A percentile compares a stretch with the other conserved stretches of the same genome.
These are phyloP conservation scores for Exophiala sp. DNA, from an alignment of 2,329 filamentous ascomycete species.

Conservation along the genomic window DNA sequence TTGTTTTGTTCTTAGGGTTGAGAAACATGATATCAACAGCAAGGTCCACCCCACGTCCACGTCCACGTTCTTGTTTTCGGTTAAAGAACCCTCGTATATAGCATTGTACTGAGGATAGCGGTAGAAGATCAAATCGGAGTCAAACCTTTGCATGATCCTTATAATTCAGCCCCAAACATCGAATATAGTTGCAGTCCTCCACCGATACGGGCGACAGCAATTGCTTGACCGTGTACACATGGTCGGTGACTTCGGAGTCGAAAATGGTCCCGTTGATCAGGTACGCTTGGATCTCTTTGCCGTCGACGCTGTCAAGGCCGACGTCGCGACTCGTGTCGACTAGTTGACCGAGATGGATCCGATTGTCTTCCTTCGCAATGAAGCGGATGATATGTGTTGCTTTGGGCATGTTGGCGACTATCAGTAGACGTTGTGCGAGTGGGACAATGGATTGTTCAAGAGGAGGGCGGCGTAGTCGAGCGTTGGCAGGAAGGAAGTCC, in stretches of 20 bases:
- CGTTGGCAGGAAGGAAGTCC: too few species aligned
- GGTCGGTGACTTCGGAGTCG: slow-evolving; percentile 34
- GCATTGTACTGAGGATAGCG: too few species aligned
- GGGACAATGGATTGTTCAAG: too few species aligned
- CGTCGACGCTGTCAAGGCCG: slow-evolving; percentile 33
- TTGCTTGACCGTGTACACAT: slow-evolving; percentile 27
- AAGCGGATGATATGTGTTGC: slow-evolving; percentile 42
- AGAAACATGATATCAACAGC: too few species aligned
- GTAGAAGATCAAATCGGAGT: too few species aligned
- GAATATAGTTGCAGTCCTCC: slow-evolving; percentile 33
- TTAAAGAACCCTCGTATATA: too few species aligned
- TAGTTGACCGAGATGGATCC: slow-evolving; percentile 39
- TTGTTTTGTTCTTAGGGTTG: too few species aligned
- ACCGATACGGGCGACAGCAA: slow-evolving; percentile 28
- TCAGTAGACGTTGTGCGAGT: too few species aligned
- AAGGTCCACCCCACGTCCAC: too few species aligned
- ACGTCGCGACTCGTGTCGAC: slow-evolving; percentile 35
- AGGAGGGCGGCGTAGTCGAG: too few species aligned
- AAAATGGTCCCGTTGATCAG: slow-evolving; percentile 36
- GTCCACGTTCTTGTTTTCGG: too few species aligned
- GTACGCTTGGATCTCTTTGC: slow-evolving; percentile 33
- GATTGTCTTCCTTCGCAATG: slow-evolving; percentile 39
- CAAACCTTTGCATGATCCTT: slow-evolving; percentile 34
- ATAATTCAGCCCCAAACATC: slow-evolving; percentile 46
- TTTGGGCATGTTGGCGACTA: too few species aligned